Evolutionary conservation across 257 asterid species (phyloP), one percentile per base, ranked within the genome.

Genomic region (Anisodus tanguticus): DNA sequence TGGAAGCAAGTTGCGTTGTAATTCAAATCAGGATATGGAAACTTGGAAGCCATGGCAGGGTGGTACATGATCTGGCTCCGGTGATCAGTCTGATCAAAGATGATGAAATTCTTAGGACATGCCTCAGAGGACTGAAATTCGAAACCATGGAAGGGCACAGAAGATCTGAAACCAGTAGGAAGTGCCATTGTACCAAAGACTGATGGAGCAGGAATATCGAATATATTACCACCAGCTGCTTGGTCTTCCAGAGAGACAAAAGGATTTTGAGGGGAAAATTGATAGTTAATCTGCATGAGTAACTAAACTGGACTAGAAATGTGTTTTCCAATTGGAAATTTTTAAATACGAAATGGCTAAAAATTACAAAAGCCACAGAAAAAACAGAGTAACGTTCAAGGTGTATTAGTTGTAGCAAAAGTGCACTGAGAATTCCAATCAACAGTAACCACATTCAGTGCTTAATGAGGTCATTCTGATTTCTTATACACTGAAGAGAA

Each of bases 101-200:
- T 91, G 69, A 94, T 85, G 83, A 90, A 92, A 74, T 94, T 94
- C 91, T 90, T 87, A 0, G 98, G 97, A 88, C 97, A 92, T 58
- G 90, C 89, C 66, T 85, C 87, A 15, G 95, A 91, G 70, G 94
- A 87, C 83, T 83, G 92, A 84, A 93, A 84, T 80, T 94, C 85
- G 11, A 92, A 89, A 54, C 85, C 87, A 15, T 69, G 84, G 31
- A 89, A 82, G 70, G 93, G 92, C 85, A 60, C 76, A 16, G 81
- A 67, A 74, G 91, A 90, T 22, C 79, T 83, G 8, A 82, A 55
- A 45, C 88, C 86, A 1, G 89, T 76, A 26, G 93, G 91, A 1
- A 84, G 80, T 11, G 84, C 83, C 53, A 76, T 86, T 39, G 90
- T 90, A 8, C 85, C 88, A 26, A 87, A 88, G 81, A 77, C 62